These are phyloP conservation scores for Wickerhamomyces sp. DNA, from an alignment of 1,139 yeast genomes.

Conservation along the genomic window DNA sequence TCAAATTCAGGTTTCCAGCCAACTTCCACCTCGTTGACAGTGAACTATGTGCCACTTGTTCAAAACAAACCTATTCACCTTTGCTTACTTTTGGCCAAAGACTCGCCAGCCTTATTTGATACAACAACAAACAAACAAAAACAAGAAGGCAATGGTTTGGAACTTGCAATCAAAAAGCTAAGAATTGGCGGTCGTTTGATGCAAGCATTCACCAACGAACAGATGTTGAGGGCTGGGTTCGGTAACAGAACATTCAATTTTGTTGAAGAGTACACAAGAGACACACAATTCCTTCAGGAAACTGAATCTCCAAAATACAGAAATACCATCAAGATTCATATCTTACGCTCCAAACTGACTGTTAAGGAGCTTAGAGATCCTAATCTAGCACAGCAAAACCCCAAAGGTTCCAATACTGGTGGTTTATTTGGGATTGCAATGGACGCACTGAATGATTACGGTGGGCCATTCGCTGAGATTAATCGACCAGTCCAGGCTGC, in stretches of 20 bases:
- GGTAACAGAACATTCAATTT: constrained; percentile 79
- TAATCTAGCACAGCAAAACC: constrained; percentile 82
- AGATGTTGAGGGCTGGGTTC: constrained; percentile 74
- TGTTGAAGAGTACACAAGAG: constrained; percentile 57
- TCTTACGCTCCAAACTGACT: constrained; percentile 61
- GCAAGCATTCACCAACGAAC: constrained; percentile 93
- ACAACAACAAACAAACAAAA: constrained; percentile 43
- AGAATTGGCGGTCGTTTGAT: constrained; percentile 84
- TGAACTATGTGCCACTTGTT: constrained; percentile 54
- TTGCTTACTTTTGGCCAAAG: constrained; percentile 72
- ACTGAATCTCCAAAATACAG: constrained; percentile 34
- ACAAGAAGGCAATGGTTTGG: constrained; percentile 64
- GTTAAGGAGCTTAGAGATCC: constrained; percentile 72
- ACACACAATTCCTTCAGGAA: constrained; percentile 46
- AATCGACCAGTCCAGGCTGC: constrained; percentile 69
- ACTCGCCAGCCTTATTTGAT: constrained; percentile 70
- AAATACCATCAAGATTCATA: constrained; percentile 70
- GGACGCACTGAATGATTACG: constrained; percentile 55
- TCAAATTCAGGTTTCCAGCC: constrained; percentile 8
- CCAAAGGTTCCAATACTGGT: constrained; percentile 66
- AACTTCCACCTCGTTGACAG: constrained; percentile 20
- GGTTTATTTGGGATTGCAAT: constrained; percentile 74
- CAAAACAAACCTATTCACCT: constrained; percentile 78
- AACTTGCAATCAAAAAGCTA: constrained; percentile 69
- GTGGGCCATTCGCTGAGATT: constrained; percentile 48